Conservation (phyloP, 257 asterid species). For the Thymus quinquecostatus region DNA sequence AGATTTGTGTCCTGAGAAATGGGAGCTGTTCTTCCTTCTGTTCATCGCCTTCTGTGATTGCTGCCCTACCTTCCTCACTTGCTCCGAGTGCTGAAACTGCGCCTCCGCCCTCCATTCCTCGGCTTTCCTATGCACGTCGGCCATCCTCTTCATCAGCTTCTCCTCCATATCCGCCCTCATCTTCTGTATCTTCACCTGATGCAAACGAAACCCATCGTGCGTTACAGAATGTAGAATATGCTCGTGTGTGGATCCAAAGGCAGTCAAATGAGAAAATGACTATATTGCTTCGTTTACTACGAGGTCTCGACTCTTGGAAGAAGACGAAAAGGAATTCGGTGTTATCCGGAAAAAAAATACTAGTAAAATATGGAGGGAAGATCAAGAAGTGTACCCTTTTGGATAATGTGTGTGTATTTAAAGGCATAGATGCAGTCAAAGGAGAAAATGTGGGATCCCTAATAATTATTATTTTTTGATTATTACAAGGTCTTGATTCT, state of each 20-base stretch:
- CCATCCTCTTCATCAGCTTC: conserved; percentile 92
- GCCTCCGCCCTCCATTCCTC: conserved; percentile 88
- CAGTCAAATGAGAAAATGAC: neutral
- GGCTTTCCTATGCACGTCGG: conserved; percentile 82
- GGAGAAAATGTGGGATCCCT: neutral
- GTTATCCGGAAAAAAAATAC: neutral
- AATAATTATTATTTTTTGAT: no score
- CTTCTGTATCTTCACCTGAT: conserved; percentile 91
- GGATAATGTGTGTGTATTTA: neutral
- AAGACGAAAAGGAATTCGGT: neutral
- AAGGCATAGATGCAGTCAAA: neutral
- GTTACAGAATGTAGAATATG: neutral
- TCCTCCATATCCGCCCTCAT: conserved; percentile 91
- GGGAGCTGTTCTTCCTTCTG: conserved; percentile 43
- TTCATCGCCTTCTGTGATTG: conserved; percentile 49
- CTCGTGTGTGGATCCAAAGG: neutral
- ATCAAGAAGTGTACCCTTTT: neutral
- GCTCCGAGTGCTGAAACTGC: conserved; percentile 79
- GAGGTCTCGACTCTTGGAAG: conserved; percentile 10
- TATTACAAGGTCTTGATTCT: neutral
- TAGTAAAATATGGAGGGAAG: neutral
- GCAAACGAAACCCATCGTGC: neutral
- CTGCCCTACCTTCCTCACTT: conserved; percentile 56
- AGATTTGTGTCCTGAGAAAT: conserved; percentile 46
- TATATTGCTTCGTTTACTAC: neutral